A percentile compares a stretch with the other conserved stretches of the same genome.
These are phyloP conservation scores for Aureobasidium leucospermi DNA, from an alignment of 2,329 filamentous ascomycete genomes.

Conservation along the genomic window DNA sequence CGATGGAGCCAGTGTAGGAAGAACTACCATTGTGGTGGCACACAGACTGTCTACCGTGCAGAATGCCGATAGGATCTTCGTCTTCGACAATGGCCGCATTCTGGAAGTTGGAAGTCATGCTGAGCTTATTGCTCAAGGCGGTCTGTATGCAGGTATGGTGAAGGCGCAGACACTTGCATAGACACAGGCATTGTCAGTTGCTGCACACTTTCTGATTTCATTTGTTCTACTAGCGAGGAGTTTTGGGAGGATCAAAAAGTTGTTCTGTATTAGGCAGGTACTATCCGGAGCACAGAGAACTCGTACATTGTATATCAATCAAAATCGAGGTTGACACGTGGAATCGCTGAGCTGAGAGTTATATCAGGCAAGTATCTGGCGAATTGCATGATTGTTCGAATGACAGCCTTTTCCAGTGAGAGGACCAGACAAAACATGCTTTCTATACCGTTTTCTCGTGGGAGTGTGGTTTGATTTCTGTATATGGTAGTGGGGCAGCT, in stretches of 20 bases:
- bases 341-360: neutral
- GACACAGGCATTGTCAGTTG: neutral
- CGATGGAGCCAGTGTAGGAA: conserved; percentile 32
- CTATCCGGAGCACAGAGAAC: neutral
- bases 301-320: neutral
- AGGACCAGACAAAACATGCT: neutral
- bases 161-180: conserved; percentile 28
- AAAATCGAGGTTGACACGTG: neutral
- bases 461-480: neutral
- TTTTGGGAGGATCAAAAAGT: neutral
- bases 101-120: conserved; percentile 56
- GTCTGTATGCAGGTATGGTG: conserved; percentile 35
- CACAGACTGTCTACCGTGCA: conserved; percentile 71
- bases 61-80: conserved; percentile 73
- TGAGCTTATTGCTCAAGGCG: conserved; percentile 45
- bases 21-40: conserved; percentile 67
- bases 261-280: neutral
- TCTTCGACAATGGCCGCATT: conserved; percentile 60
- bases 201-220: neutral
- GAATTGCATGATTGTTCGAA: too few species aligned
- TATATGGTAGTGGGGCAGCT: too few species aligned
- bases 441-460: neutral
- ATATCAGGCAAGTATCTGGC: too few species aligned
- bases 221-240: neutral
- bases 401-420: neutral